These are phyloP conservation scores for Begonia loranthoides DNA, from an alignment of 306 rosid genomes.

Conservation along the genomic window DNA sequence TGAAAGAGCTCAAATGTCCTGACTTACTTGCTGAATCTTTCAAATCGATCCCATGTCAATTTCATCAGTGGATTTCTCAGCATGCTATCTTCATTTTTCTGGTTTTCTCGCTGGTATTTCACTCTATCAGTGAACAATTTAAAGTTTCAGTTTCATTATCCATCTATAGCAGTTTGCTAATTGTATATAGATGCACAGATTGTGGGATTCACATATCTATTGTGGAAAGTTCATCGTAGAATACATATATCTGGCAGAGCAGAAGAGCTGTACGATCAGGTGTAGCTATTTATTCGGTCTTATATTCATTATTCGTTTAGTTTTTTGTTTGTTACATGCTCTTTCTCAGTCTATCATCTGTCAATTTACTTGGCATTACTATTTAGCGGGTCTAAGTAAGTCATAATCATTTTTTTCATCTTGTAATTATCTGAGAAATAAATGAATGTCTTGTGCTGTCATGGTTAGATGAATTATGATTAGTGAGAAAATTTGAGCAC, in stretches of 20 bases:
- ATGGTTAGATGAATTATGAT: no score
- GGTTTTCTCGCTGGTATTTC: constrained; percentile 50
- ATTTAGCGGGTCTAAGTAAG: no score
- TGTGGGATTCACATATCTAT: constrained; percentile 36
- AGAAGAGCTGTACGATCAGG: constrained; percentile 76
- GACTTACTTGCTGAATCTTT: constrained; percentile 42
- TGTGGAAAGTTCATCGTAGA: constrained; percentile 32
- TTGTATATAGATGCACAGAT: constrained; percentile 42
- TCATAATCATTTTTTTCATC: no score
- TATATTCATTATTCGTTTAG: background rate
- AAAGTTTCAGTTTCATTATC: constrained; percentile 17
- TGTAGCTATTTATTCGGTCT: constrained; percentile 4
- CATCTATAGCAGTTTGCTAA: constrained; percentile 28
- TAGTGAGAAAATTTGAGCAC: no score
- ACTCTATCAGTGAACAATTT: constrained; percentile 21
- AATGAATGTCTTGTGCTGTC: no score
- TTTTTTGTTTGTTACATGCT: background rate
- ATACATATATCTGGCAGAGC: constrained; percentile 35
- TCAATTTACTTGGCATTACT: no score
- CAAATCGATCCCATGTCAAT: constrained; percentile 51
- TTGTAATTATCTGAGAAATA: no score
- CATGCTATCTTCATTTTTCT: constrained; percentile 35
- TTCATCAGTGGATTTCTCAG: constrained; percentile 48
- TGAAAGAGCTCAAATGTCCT: constrained; percentile 76
- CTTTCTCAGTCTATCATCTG: background rate